phyloP scores from a whole-genome alignment of 108 stramenopile genomes.

The Cyclotella baltica region DNA sequence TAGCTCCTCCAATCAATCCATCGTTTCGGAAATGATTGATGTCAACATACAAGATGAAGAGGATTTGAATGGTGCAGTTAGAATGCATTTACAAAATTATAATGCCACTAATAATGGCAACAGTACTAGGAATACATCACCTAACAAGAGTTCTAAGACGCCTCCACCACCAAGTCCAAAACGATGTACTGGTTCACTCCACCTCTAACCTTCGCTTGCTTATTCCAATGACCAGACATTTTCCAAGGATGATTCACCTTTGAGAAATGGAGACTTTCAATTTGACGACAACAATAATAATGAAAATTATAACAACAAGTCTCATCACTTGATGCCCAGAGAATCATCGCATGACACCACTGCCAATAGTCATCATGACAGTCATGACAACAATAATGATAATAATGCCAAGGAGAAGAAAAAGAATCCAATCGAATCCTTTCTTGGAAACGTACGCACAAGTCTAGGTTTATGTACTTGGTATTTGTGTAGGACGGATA shows the following conservation, averaged over 20 bases:
- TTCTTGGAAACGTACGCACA: neutral
- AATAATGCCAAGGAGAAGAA: conserved; percentile 3
- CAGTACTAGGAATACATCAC: neutral
- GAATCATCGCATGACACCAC: too few species aligned
- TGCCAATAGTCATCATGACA: too few species aligned
- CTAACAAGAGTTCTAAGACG: too few species aligned
- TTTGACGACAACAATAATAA: too few species aligned
- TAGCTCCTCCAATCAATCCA: conserved; percentile 30
- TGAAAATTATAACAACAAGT: too few species aligned
- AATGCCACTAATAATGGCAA: neutral
- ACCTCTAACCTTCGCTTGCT: too few species aligned
- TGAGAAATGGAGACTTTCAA: too few species aligned
- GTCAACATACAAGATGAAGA: neutral
- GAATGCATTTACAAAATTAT: conserved; percentile 9
- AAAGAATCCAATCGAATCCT: neutral
- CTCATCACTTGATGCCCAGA: too few species aligned
- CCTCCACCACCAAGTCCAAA: neutral
- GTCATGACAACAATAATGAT: neutral
- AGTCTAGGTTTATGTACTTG: conserved; percentile 30
- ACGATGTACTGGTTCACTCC: too few species aligned
- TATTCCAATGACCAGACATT: too few species aligned
- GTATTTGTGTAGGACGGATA: conserved; percentile 46
- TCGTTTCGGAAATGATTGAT: conserved; percentile 43
- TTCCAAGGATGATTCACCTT: too few species aligned
- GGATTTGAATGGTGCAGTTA: conserved; percentile 1